These are phyloP conservation scores for Cercospora sojina DNA, from an alignment of 2,329 filamentous ascomycete species.

Conservation along the genomic window DNA sequence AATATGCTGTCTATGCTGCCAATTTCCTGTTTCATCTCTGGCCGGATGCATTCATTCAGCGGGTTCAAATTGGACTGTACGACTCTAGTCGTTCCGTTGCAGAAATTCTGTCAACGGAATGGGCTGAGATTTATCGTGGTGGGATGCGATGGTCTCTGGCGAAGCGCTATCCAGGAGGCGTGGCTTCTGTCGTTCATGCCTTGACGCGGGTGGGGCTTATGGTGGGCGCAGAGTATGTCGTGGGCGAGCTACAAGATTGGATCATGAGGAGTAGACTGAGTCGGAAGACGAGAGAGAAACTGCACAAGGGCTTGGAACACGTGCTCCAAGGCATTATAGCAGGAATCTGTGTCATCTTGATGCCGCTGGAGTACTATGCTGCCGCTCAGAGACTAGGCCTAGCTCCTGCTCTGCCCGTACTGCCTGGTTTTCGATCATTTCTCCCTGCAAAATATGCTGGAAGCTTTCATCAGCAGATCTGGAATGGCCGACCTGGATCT, in stretches of 20 bases:
- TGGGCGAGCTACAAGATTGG: constrained; percentile 21
- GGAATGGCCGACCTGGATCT: constrained; percentile 17
- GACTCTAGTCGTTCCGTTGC: constrained; percentile 21
- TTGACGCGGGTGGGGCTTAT: constrained; percentile 22
- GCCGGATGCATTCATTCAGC: constrained; percentile 25
- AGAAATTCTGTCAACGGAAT: constrained; percentile 23
- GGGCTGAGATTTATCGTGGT: constrained; percentile 13
- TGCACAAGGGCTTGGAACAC: constrained; percentile 18
- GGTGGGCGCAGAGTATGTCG: constrained; percentile 23
- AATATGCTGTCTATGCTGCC: constrained; percentile 16
- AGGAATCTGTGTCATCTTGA: constrained; percentile 27
- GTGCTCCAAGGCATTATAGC: constrained; percentile 21
- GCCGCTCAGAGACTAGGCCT: constrained; percentile 31
- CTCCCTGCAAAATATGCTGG: constrained; percentile 19
- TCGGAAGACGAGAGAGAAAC: constrained; percentile 17
- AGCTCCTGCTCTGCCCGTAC: constrained; percentile 26
- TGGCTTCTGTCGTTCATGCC: constrained; percentile 20
- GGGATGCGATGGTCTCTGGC: constrained; percentile 20
- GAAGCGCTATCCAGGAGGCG: constrained; percentile 22
- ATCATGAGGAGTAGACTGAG: constrained; percentile 12
- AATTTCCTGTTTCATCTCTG: constrained; percentile 26
- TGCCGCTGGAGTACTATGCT: constrained; percentile 32
- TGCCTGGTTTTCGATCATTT: constrained; percentile 25
- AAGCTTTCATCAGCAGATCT: constrained; percentile 23
- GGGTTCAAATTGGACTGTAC: constrained; percentile 31